A percentile compares a stretch with the other conserved stretches of the same genome.
phyloP scores from a whole-genome alignment of 768 basidiomycete genomes.

The Tricholomella constricta region DNA sequence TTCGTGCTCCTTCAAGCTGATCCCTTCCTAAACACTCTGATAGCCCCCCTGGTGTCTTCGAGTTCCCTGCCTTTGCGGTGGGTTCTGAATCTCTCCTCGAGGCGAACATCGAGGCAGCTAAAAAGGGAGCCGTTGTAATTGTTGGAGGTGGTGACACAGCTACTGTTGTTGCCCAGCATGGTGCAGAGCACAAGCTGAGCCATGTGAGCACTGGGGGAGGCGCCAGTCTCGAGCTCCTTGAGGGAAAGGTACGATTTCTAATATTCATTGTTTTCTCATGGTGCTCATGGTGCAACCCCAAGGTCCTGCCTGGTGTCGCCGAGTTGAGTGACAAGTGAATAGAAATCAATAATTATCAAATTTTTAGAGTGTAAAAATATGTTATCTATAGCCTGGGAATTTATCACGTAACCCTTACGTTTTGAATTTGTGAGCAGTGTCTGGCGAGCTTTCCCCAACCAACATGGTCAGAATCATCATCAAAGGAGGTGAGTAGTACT shows the following conservation, averaged over 20 bases:
- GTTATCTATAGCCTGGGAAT: conserved; percentile 11
- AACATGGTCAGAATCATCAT: conserved; percentile 88
- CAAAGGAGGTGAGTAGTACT: conserved; percentile 68
- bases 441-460: not conserved
- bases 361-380: conserved; percentile 3
- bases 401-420: conserved; percentile 9
- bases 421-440: not conserved
- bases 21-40: not conserved
- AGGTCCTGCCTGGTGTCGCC: conserved; percentile 90
- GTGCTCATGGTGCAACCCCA: conserved; percentile 14
- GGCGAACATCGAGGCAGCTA: conserved; percentile 83
- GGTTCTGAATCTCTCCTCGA: conserved; percentile 86
- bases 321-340: conserved; percentile 80
- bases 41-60: conserved; percentile 97
- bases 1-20: not conserved
- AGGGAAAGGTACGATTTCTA: conserved; percentile 82
- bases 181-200: conserved; percentile 84
- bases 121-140: conserved; percentile 88
- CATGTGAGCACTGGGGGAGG: conserved; percentile 97
- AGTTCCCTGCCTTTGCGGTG: conserved; percentile 87
- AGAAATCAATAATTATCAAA: not conserved
- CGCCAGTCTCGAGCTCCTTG: conserved; percentile 91
- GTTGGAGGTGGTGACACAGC: conserved; percentile 96
- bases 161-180: conserved; percentile 89
- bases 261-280: not conserved